Base-by-base conservation (phyloP, 208 protist species). In the Histomonas meleagridis region DNA sequence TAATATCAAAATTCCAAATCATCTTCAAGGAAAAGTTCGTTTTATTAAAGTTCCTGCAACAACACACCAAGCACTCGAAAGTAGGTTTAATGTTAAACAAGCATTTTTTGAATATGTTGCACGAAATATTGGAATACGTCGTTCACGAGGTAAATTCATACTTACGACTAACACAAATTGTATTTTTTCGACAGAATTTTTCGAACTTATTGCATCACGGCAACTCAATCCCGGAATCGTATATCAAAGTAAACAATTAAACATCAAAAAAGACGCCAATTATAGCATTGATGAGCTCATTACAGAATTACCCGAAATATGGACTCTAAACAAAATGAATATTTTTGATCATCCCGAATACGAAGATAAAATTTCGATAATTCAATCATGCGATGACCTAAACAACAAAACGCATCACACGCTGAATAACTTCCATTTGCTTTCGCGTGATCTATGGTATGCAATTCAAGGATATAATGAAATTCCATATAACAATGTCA, bases 81-180 rank as follows among this genome's bases (percentile, higher is more conserved):
- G 32, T 1, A 86, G 38, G 38, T 46, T 86, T 10, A n/a, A 86
- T 46, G n/a, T 46, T 18, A 86, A 32, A n/a, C 14, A 38, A 26
- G 23, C 40, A 14, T 86, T 86, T n/a, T 86, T 86, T 28, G 76
- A 86, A n/a, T 86, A 86, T 55, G 55, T 86, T 16, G 46, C 32
- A 2, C 51, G 55, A 28, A 86, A 86, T 46, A 55, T 55, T 38
- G 76, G 76, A 21, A 86, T 86, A 18, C 23, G 76, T 21, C 43
- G 76, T 38, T 26, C 40, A 51, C 26, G 14, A 51, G 76, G 76
- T 18, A 28, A 86, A 32, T 86, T 86, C 46, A 55, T 86, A 26
- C 46, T 86, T 7, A 26, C 76, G 3, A 86, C 76, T 0, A 86
- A 86, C 38, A 40, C 76, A 32, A 46, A 86, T 49, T 55, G 55